These are phyloP conservation scores for Blastobotrys parvus DNA, from an alignment of 805 yeast genomes.

Conservation along the genomic window DNA sequence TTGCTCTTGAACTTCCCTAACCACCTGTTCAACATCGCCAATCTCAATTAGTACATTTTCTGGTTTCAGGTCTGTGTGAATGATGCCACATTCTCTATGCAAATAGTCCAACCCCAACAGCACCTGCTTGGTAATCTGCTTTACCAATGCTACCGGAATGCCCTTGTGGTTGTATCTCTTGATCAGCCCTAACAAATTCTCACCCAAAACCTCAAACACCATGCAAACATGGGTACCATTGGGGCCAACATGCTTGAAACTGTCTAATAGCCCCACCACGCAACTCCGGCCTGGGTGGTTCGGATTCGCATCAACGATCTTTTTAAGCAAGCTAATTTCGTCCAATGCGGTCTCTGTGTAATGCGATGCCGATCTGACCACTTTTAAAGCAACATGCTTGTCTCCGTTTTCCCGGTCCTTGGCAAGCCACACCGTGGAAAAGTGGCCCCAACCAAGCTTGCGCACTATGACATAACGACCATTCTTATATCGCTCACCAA, in stretches of 20 bases:
- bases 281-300: conserved; percentile 75
- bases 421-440: conserved; percentile 93
- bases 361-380: conserved; percentile 83
- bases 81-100: conserved; percentile 65
- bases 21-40: conserved; percentile 74
- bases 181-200: conserved; percentile 77
- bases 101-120: conserved; percentile 63
- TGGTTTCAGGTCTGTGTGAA: conserved; percentile 68
- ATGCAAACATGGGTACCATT: conserved; percentile 91
- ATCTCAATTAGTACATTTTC: conserved; percentile 73
- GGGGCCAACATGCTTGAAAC: conserved; percentile 79
- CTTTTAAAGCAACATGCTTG: conserved; percentile 85
- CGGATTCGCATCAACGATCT: conserved; percentile 49
- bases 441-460: conserved; percentile 98
- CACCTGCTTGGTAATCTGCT: conserved; percentile 74
- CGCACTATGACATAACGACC: conserved; percentile 72
- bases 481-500: conserved; percentile 77
- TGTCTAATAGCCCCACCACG: conserved; percentile 72
- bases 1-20: conserved; percentile 57
- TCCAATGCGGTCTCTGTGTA: conserved; percentile 93
- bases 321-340: conserved; percentile 73
- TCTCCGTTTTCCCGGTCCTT: conserved; percentile 43
- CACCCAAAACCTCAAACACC: conserved; percentile 98
- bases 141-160: conserved; percentile 66
- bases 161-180: conserved; percentile 71